Base-by-base conservation (phyloP, 2,329 filamentous ascomycete genomes). In the Truncatella angustata region DNA sequence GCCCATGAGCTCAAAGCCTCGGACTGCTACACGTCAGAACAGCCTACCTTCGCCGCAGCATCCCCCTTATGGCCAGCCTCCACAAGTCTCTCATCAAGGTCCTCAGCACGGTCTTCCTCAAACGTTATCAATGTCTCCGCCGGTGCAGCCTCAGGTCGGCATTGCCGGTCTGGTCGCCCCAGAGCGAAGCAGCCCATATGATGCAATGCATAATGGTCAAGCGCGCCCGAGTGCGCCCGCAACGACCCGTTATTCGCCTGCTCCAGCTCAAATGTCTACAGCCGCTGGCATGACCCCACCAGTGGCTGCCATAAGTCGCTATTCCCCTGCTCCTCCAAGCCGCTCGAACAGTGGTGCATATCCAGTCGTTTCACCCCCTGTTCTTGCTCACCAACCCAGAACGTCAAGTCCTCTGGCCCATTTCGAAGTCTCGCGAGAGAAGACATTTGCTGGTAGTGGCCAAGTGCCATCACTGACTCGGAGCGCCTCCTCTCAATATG, bases 371-470 rank as follows among this genome's bases (percentile, higher is more conserved):
- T 67, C 75, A 7, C 73, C 77, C 23, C 70, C 79, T 12, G 66
- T 75, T 34, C 69, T 85, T 36, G 72, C 81, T 43, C 82, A 86
- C 60, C 77, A 83, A 55, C 84, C 84, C 7, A 74, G 84, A 56
- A 87, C 84, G 2, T 87, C 84, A 2, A 87, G 84, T 57, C 84
- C 84, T 1, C 66, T 87, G 53, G 84, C 84, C 5, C 82, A 87
- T 58, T 86, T 84, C 53, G 84, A 74, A 28, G 69, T 68, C 6
- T 64, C 66, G 44, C 57, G 64, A 35, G 65, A 60, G 56, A 62
- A 60, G 43, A 58, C 12, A 18, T 62, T 54, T 35, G 60, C 65
- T 4, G 53, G 54, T 5, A 71, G 73, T 51, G 67, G 66, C 5
- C 78, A 81, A n/a, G 57, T 56, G 14, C 55, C 64, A n/a, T 63